Evolutionary conservation across 306 rosid genomes (phyloP), one percentile per base, ranked within the genome.

Genomic region (Glycyrrhiza uralensis): DNA sequence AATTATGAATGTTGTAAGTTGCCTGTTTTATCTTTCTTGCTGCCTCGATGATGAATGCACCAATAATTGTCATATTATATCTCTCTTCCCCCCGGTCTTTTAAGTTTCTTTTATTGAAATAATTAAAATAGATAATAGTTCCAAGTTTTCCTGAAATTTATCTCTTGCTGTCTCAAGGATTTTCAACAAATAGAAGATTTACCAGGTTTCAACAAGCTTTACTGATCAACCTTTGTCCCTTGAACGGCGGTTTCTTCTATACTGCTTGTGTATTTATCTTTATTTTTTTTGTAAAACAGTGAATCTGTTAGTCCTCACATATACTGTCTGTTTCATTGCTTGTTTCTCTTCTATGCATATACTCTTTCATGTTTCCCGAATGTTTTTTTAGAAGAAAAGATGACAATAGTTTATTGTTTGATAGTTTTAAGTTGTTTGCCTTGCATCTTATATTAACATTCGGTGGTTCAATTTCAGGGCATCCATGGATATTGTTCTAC

Each of bases 401-500:
- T 13, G 11, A 6, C 22, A 13, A 18, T 19, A 22, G 17, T 38
- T 32, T 35, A 7, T 49, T 56, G 15, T 41, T 60, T 67, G 44
- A 17, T 38, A 12, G 49, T 46, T 50, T 75, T 13, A 29, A 38
- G 65, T 57, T 50, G 52, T 66, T 17, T 63, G 58, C 68, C 67
- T 32, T 70, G 72, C 69, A 10, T 64, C 47, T 58, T 36, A 30
- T 65, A 64, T 67, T 86, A 82, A 81, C 68, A 39, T 63, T 13
- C 8, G 0, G 28, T 63, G 73, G 45, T 33, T 79, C 36, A 32
- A 41, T 70, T 78, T 78, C 96, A 95, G 99, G 93, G 79, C 96
- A 95, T 81, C 96, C 99, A 14, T 95, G 99, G 99, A 71, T 95
- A 61, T 71, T 88, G 74, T 95, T 95, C 81, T 89, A 95, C 79